Evolutionary conservation across 441 rosid genomes (phyloP).

Genomic region (Pelargonium cotyledonis): DNA sequence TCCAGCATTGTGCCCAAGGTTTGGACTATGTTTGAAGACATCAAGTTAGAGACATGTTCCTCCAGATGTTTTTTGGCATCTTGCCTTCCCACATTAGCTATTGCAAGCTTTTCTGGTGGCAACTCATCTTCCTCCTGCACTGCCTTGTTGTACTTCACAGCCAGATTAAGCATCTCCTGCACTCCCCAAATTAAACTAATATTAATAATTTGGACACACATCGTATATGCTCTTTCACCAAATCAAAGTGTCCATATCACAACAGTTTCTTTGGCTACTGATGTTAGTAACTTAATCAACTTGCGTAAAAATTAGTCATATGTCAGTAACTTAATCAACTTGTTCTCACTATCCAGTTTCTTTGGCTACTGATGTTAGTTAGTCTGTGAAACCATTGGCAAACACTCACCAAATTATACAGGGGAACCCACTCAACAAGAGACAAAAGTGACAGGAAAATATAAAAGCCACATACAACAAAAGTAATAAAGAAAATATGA

Average conservation of each 20-base stretch:
- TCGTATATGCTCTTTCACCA: no score
- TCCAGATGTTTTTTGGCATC: slow-evolving; percentile 96
- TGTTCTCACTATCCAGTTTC: neutral
- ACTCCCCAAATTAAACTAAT: no score
- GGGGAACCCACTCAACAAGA: neutral
- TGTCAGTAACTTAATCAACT: neutral
- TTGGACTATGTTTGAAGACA: slow-evolving; percentile 94
- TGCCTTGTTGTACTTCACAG: slow-evolving; percentile 85
- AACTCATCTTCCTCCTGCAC: slow-evolving; percentile 94
- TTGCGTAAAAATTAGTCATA: no score
- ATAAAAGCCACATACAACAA: no score
- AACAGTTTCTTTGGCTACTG: no score
- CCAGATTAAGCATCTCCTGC: slow-evolving; percentile 57
- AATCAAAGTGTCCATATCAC: no score
- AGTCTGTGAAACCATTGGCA: neutral
- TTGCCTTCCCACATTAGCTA: slow-evolving; percentile 93
- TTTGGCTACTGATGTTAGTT: neutral
- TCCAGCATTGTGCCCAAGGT: slow-evolving; percentile 97
- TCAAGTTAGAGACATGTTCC: slow-evolving; percentile 85
- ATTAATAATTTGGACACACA: no score
- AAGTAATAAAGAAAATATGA: no score
- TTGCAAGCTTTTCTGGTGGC: slow-evolving; percentile 86
- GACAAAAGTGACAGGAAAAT: neutral
- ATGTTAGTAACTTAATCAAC: no score
- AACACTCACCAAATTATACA: neutral